Percentiles rank a stretch among this genome's conserved stretches.
Evolutionary conservation across 495 filamentous ascomycete species (phyloP).

Genomic region (Aspergillus mulundensis): DNA sequence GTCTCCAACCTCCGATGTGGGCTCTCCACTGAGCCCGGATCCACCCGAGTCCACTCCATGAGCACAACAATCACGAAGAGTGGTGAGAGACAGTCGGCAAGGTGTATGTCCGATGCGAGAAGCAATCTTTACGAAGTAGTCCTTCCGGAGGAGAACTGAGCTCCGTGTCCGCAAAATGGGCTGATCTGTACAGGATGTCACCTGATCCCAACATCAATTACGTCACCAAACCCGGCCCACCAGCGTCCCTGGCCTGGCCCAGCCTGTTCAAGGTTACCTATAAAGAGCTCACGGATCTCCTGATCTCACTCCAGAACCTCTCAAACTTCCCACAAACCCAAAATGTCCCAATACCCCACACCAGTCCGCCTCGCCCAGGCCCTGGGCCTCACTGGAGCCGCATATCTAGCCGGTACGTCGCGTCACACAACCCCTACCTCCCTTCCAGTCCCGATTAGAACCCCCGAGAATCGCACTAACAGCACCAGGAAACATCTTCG

Average conservation of each 20-base stretch:
- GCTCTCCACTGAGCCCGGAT: neutral
- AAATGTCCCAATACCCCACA: neutral
- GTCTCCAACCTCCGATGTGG: neutral
- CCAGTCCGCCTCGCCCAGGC: neutral
- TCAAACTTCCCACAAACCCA: neutral
- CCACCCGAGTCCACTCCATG: neutral
- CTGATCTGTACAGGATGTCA: no score
- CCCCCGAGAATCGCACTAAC: no score
- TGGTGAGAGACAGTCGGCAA: no score
- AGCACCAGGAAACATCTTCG: conserved; percentile 33
- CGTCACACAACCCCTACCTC: neutral
- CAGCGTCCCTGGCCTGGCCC: no score
- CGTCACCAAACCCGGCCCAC: neutral
- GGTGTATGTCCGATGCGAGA: no score
- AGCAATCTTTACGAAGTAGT: no score
- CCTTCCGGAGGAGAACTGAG: no score
- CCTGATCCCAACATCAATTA: neutral
- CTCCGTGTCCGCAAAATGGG: no score
- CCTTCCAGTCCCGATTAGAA: no score
- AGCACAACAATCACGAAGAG: neutral
- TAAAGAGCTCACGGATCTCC: neutral
- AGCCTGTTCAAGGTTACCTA: no score
- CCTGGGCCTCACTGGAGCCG: neutral
- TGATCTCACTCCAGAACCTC: neutral
- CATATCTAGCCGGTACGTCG: neutral